phyloP scores from a whole-genome alignment of 345 rosid genomes.

The Murraya paniculata region DNA sequence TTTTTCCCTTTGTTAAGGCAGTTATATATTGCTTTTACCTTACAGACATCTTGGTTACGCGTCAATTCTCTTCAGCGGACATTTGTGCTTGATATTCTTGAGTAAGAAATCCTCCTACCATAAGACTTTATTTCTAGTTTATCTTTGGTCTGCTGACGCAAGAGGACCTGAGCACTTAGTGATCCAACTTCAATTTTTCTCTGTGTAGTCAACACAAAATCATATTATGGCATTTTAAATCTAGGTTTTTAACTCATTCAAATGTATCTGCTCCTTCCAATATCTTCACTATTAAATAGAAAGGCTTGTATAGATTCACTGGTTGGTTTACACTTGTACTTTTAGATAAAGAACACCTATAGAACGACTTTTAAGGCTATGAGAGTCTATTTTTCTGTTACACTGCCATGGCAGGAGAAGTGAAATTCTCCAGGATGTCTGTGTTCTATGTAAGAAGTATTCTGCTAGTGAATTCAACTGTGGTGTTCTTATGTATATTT shows the following conservation, averaged over 20 bases:
- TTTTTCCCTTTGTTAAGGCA: neutral
- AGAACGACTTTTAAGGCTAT: neutral
- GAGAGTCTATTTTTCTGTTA: neutral
- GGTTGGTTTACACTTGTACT: neutral
- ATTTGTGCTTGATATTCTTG: slow-evolving; percentile 86
- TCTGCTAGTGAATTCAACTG: neutral
- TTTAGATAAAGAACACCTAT: neutral
- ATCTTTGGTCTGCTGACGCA: neutral
- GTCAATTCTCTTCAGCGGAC: slow-evolving; percentile 78
- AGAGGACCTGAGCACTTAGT: neutral
- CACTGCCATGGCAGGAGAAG: neutral
- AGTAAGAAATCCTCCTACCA: slow-evolving; percentile 54
- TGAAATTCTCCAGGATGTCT: neutral
- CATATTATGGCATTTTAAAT: neutral
- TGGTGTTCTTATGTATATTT: neutral
- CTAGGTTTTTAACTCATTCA: neutral
- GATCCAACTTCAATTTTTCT: neutral
- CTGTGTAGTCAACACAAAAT: neutral
- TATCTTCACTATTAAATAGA: neutral
- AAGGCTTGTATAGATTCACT: slow-evolving; percentile 4
- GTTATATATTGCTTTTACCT: slow-evolving; percentile 20
- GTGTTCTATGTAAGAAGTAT: neutral
- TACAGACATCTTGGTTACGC: slow-evolving; percentile 83
- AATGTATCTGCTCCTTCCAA: neutral
- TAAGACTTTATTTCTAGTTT: neutral